Evolutionary conservation across 2,329 filamentous ascomycete genomes (phyloP), one percentile per base, ranked within the genome.

Genomic region (Nannizziopsis barbatae): DNA sequence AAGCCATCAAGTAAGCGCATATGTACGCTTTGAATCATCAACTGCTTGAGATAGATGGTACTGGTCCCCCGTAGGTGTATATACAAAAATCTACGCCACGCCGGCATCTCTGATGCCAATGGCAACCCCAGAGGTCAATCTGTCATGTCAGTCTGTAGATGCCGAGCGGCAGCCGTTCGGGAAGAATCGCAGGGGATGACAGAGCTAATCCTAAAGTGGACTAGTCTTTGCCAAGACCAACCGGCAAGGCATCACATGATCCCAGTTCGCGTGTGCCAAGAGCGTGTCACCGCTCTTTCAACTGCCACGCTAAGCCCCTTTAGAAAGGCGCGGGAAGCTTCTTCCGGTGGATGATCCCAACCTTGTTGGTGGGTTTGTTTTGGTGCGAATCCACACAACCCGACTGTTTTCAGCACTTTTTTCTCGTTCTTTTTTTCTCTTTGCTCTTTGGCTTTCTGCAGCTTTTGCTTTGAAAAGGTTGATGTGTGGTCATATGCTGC

Each of bases 361-460:
- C 45, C 39, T 32, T 47, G 44, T 37, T 47, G 36, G 38, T 37
- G 30, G 45, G 45, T 30, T 42, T 42, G 14, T 35, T 42, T 42
- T 15, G 17, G 12, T 40, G 36, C 36, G 33, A 46, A 47, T 47
- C 38, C 45, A 41, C 45, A 47, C 45, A 30, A 14, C 33, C 20
- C 42, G 10, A 12, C 20, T 41, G 38, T 3, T 32, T 27, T 27
- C 22, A 27, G 22, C 3, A 33, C 7, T 33, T 47, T 40, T 47
- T 22, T 51, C 48, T 55, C 47, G 50, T 50, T 32, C 42, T 53
- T 37, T 44, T 43, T 50, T 39, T 46, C 49, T 45, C 49, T 50
- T 41, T 47, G 42, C 44, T 50, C 51, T 33, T 41, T 46, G n/a
- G 39, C 36, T 42, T 15, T 42, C 46, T 40, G 32, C 18, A 18